Evolutionary conservation across 768 basidiomycete species (phyloP).

Genomic region (Mycena amicta): DNA sequence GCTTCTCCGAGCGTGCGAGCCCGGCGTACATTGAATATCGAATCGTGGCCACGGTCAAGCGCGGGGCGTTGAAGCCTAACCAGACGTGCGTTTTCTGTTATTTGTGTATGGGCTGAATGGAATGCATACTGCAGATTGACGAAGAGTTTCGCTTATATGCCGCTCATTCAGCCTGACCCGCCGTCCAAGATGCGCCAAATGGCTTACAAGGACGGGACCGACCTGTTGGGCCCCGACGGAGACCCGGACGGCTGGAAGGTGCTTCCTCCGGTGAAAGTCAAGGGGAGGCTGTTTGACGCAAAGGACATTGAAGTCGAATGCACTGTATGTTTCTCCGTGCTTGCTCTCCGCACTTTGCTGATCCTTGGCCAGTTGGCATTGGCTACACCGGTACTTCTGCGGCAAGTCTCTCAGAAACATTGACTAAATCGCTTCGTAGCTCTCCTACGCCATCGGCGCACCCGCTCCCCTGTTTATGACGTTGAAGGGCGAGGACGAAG

Average conservation of each 20-base stretch:
- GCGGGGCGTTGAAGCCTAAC: conserved; percentile 50
- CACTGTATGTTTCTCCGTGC: conserved; percentile 28
- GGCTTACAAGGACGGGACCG: conserved; percentile 35
- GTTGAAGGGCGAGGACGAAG: conserved; percentile 44
- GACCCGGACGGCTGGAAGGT: conserved; percentile 44
- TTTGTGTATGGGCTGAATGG: background rate
- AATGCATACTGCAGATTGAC: conserved; percentile 26
- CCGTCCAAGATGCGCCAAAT: conserved; percentile 38
- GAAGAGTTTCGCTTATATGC: conserved; percentile 36
- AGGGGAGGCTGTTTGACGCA: conserved; percentile 36
- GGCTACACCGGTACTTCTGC: conserved; percentile 43
- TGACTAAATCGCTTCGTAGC: conserved; percentile 31
- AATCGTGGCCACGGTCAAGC: conserved; percentile 50
- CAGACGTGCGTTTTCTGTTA: conserved; percentile 41
- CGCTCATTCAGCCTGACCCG: conserved; percentile 33
- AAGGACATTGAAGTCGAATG: conserved; percentile 36
- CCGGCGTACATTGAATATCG: conserved; percentile 61
- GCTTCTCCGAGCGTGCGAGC: conserved; percentile 57
- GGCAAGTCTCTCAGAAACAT: background rate
- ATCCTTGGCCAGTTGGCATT: conserved; percentile 44
- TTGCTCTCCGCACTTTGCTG: background rate
- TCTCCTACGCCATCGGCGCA: conserved; percentile 53
- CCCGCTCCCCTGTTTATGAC: conserved; percentile 54
- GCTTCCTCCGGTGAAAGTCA: conserved; percentile 28
- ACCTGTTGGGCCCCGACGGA: conserved; percentile 36